Conservation (phyloP, 2,329 filamentous ascomycete species). For the Lachnellula cervina region DNA sequence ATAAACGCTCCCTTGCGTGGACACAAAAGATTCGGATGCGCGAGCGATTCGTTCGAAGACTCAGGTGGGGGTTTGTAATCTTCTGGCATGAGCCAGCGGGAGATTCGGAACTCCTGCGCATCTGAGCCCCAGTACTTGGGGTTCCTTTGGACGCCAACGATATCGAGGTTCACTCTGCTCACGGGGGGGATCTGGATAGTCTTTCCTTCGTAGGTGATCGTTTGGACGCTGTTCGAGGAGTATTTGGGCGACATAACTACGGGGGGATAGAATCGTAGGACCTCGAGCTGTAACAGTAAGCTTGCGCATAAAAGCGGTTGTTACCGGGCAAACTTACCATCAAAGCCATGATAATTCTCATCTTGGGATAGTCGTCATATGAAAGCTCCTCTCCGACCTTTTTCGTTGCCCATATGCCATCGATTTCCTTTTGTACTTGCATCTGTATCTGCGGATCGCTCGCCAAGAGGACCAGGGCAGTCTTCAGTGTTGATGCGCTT, state of each 20-base stretch:
- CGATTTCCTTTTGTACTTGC: conserved; percentile 62
- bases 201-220: conserved; percentile 6
- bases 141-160: conserved; percentile 11
- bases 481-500: conserved; percentile 68
- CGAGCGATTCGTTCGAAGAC: conserved; percentile 9
- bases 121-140: conserved; percentile 11
- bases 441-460: conserved; percentile 58
- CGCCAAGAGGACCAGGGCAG: conserved; percentile 61
- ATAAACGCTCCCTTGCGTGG: conserved; percentile 30
- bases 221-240: conserved; percentile 14
- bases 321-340: conserved; percentile 19
- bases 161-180: conserved; percentile 11
- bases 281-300: conserved; percentile 32
- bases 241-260: conserved; percentile 51
- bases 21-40: conserved; percentile 8
- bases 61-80: conserved; percentile 11
- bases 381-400: conserved; percentile 28
- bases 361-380: conserved; percentile 35
- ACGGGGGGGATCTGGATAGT: conserved; percentile 9
- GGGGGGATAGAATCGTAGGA: conserved; percentile 50
- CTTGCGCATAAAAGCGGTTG: neutral
- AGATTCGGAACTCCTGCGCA: conserved; percentile 8
- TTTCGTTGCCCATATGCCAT: conserved; percentile 34
- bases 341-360: conserved; percentile 35
- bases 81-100: conserved; percentile 16